These are phyloP conservation scores for Triglochin maritima DNA, from an alignment of 106 monocot genomes.

Conservation along the genomic window DNA sequence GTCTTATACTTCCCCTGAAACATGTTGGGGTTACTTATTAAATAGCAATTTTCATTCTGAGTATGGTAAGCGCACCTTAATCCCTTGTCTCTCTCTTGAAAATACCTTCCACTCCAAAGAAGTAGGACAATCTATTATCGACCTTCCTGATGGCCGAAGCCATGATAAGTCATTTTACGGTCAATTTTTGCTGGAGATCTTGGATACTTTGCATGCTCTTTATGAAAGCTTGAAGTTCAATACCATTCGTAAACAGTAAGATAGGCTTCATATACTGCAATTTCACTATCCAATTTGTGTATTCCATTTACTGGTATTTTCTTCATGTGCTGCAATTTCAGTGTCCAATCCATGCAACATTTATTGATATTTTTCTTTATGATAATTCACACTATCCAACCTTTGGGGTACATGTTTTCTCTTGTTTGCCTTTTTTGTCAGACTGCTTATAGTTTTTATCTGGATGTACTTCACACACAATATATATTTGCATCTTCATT, in stretches of 20 bases:
- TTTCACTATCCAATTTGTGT: not conserved
- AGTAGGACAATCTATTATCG: constrained; percentile 3
- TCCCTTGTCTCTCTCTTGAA: constrained; percentile 19
- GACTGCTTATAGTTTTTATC: no score
- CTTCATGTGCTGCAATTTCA: not conserved
- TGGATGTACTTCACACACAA: no score
- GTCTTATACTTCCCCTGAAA: constrained; percentile 6
- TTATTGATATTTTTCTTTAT: no score
- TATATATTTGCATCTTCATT: no score
- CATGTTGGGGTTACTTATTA: constrained; percentile 63
- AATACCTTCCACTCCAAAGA: constrained; percentile 1
- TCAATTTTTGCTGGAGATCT: constrained; percentile 44
- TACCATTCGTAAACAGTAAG: constrained; percentile 75
- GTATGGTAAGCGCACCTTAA: constrained; percentile 28
- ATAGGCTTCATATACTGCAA: not conserved
- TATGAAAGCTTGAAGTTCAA: constrained; percentile 92
- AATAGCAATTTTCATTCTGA: constrained; percentile 56
- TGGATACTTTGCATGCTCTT: constrained; percentile 80
- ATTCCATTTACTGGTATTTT: not conserved
- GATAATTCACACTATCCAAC: no score
- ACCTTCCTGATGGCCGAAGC: constrained; percentile 14
- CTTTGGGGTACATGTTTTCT: no score
- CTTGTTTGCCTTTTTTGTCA: no score
- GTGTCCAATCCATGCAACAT: no score
- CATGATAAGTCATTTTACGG: constrained; percentile 33